These are phyloP conservation scores for Rhizopogon roseolus DNA, from an alignment of 768 basidiomycete genomes.

Conservation along the genomic window DNA sequence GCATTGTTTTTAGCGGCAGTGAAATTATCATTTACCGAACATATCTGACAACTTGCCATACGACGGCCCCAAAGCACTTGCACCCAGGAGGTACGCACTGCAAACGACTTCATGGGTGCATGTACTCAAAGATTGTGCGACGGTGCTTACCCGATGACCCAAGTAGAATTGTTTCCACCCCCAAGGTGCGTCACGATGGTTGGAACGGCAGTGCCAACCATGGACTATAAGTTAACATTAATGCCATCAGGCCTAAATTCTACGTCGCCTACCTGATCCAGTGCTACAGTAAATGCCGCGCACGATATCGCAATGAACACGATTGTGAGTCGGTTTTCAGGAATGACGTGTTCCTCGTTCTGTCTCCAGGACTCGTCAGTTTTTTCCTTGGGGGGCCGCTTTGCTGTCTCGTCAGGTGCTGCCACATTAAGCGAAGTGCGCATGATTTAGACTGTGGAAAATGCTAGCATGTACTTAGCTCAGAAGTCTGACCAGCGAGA, in stretches of 20 bases:
- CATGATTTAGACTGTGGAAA: too few relatives aligned
- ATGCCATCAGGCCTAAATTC: not conserved
- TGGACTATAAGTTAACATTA: conserved; percentile 36
- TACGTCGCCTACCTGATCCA: conserved; percentile 48
- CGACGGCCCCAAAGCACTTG: conserved; percentile 61
- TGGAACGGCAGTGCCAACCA: conserved; percentile 72
- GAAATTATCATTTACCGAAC: conserved; percentile 23
- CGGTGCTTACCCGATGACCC: conserved; percentile 60
- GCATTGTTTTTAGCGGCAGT: too few relatives aligned
- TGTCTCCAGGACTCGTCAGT: conserved; percentile 53
- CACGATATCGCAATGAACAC: conserved; percentile 28
- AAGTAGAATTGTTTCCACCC: conserved; percentile 60
- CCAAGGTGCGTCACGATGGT: conserved; percentile 66
- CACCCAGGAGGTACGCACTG: conserved; percentile 72
- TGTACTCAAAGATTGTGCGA: not conserved
- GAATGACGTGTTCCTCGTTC: conserved; percentile 51
- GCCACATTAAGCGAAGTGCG: conserved; percentile 4
- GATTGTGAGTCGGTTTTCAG: conserved; percentile 22
- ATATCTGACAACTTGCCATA: conserved; percentile 78
- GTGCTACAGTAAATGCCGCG: conserved; percentile 36
- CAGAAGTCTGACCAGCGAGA: too few relatives aligned
- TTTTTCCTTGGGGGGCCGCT: conserved; percentile 15
- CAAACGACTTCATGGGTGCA: not conserved
- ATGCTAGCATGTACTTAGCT: too few relatives aligned
- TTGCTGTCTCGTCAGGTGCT: not conserved